Evolutionary conservation across 1,139 yeast genomes (phyloP).

Genomic region (Magnusiomyces fungicola): DNA sequence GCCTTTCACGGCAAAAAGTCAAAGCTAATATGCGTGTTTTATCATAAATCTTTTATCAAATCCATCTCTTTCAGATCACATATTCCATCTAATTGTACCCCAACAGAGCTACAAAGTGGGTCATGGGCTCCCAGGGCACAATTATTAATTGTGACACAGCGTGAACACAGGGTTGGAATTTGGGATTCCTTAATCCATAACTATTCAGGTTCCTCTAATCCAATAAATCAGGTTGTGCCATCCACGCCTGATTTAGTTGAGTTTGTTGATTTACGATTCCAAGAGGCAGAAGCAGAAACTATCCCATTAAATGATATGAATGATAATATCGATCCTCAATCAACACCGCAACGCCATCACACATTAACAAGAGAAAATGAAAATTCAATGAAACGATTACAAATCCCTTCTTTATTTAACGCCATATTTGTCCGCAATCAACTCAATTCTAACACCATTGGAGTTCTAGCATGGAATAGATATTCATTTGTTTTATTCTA

Average conservation of each 20-base stretch:
- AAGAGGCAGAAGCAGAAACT: background rate
- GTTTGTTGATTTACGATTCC: background rate
- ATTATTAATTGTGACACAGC: background rate
- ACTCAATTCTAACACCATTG: background rate
- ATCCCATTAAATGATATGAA: no score
- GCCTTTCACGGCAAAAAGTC: background rate
- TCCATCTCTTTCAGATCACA: background rate
- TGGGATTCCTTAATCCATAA: constrained; percentile 1
- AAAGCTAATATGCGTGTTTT: background rate
- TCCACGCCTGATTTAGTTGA: constrained; percentile 1
- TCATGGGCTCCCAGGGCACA: background rate
- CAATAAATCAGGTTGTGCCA: background rate
- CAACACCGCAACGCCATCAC: background rate
- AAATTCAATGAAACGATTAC: background rate
- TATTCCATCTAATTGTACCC: background rate
- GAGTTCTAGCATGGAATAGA: background rate
- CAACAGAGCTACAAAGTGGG: background rate
- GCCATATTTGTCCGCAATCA: background rate
- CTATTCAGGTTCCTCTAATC: background rate
- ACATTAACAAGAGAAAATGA: background rate
- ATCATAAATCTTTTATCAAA: constrained; percentile 2
- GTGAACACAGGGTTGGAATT: constrained; percentile 2
- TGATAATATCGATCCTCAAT: no score
- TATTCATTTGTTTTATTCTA: background rate
- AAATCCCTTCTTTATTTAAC: background rate